Evolutionary conservation across 768 basidiomycete species (phyloP), one percentile per base, ranked within the genome.

Genomic region (Candolleomyces aberdarensis): DNA sequence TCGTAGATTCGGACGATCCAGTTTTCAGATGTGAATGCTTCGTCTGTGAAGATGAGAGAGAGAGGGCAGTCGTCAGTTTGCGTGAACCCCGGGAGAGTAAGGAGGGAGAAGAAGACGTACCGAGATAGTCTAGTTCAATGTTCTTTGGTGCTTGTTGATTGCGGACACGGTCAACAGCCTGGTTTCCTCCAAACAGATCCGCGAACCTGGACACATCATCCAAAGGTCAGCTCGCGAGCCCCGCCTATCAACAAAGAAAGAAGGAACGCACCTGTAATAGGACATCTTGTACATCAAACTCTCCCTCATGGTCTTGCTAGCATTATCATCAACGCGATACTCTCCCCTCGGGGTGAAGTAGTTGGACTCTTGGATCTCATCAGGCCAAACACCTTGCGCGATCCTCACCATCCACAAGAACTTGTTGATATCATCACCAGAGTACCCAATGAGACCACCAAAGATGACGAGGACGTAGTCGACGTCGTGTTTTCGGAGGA

Each of bases 241-340:
- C 26, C 26, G 46, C 13, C 40, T 41, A 14, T n/a, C 39, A 50
- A 22, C 44, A 40, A 14, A 56, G 43, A 8, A 53, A 29, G 3
- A 58, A 48, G 44, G 43, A 4, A 71, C 73, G 50, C 61, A 92
- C 86, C 95, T 85, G 71, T 96, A 98, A 73, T 96, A 98, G 15
- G 90, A 92, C 94, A 98, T 94, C 81, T 98, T 98, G 78, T 98
- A 98, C 96, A 99, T 97, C 76, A 99, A 78, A 69, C 93, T 92
- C 70, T 97, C 89, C 78, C 82, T 92, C 97, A 99, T 99, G 13
- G 94, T 76, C 1, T 83, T 76, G 0, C 91, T 86, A 52, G 97
- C 97, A 51, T 77, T 76, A 29, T 91, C 92, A 69, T 98, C 97
- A 46, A 99, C 81, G 60, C 88, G 86, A 77, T 98, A 99, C 71